A percentile compares a stretch with the other conserved stretches of the same genome.
These are phyloP conservation scores for Pyricularia pennisetigena DNA, from an alignment of 2,329 filamentous ascomycete genomes.

Conservation along the genomic window DNA sequence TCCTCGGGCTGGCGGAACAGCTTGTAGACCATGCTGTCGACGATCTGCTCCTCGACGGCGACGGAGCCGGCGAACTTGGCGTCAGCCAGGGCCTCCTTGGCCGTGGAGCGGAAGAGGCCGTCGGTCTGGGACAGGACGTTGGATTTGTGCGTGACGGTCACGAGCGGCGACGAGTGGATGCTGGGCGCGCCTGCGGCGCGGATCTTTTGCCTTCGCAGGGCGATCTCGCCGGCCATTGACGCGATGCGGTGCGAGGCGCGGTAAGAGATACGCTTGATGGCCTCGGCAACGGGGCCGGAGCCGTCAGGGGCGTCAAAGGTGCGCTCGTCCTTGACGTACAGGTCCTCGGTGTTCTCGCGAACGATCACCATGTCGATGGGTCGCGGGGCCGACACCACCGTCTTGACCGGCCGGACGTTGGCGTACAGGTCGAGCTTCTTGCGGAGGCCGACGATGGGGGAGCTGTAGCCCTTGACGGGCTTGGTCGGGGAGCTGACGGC, in stretches of 20 bases:
- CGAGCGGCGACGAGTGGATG: slow-evolving; percentile 61
- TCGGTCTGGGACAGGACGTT: slow-evolving; percentile 96
- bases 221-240: slow-evolving; percentile 90
- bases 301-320: slow-evolving; percentile 63
- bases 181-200: slow-evolving; percentile 47
- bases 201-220: slow-evolving; percentile 73
- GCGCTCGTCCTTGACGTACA: slow-evolving; percentile 95
- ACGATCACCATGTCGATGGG: slow-evolving; percentile 97
- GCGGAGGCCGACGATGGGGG: slow-evolving; percentile 90
- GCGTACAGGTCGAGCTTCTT: slow-evolving; percentile 93
- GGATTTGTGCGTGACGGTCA: slow-evolving; percentile 97
- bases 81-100: slow-evolving; percentile 61
- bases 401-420: slow-evolving; percentile 95
- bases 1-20: slow-evolving; percentile 90
- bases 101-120: slow-evolving; percentile 80
- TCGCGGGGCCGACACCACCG: slow-evolving; percentile 51
- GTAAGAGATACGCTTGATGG: slow-evolving; percentile 93
- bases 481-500: slow-evolving; percentile 88
- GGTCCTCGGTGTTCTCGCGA: slow-evolving; percentile 96
- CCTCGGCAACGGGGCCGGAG: slow-evolving; percentile 79
- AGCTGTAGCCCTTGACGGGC: slow-evolving; percentile 90
- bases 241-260: slow-evolving; percentile 79
- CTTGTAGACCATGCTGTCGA: slow-evolving; percentile 99
- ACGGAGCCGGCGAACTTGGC: slow-evolving; percentile 49
- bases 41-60: slow-evolving; percentile 88